Base-by-base conservation (phyloP, 345 rosid genomes). In the Bruguiera gymnorhiza region DNA sequence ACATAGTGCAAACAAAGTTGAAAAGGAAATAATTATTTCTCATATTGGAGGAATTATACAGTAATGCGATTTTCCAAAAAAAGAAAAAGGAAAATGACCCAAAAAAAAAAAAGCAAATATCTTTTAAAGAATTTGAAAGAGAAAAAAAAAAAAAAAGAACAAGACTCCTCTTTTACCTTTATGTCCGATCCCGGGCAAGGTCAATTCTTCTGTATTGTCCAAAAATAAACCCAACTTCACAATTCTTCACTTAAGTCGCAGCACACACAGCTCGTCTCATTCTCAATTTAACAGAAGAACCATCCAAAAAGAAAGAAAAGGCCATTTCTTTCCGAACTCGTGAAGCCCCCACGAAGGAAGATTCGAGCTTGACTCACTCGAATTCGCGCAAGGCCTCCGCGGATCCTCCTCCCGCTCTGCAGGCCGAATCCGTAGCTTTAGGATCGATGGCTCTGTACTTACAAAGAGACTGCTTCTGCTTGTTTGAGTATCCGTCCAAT, bases 191-290 rank as follows among this genome's bases (percentile, higher is more conserved):
- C 36, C 10, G 16, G 26, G 20, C 8, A 36, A 13, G 32, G 19
- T 3, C 50, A 43, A 13, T 11, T 43, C 50, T 43, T 52, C 18
- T 18, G 36, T 52, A 32, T 36, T 62, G 20, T 53, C 67, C 29
- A 53, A 62, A 62, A 62, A 51, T 3, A 61, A 62, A 43, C 18
- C n/a, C 50, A 70, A 54, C 62, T 70, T 18, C 29, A 36, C 60
- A 26, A 53, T 50, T 62, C 58, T 24, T 30, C 23, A 39, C 43
- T 9, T 16, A 23, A 30, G 27, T 55, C 58, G 1, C 65, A 69
- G 52, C 72, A 46, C 65, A 69, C 16, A 2, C 56, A 32, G 50
- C 50, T 43, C 18, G 18, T 43, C 1, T 43, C 18, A 13, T 43
- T 43, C 5, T 43, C 50, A 43, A 43, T 43, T 11, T 13, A 43